These are phyloP conservation scores for Leccinum obscurum DNA, from an alignment of 768 basidiomycete genomes.

Conservation along the genomic window DNA sequence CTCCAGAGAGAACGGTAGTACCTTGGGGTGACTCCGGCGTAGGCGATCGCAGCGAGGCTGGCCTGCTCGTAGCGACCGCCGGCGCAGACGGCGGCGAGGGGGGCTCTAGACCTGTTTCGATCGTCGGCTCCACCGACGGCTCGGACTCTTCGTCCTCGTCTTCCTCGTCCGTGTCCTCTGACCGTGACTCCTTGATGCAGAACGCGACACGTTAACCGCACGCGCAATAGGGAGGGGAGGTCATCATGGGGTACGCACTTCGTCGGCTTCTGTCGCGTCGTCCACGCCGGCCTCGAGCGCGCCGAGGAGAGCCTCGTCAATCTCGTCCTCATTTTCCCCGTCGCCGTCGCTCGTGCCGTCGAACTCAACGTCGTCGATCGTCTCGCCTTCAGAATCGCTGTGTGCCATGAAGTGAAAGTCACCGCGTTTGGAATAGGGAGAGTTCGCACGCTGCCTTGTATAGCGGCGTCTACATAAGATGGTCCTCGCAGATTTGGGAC, in stretches of 20 bases:
- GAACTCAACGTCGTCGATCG: conserved; percentile 58
- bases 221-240: neutral
- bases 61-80: conserved; percentile 17
- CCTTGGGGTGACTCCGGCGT: too few species aligned
- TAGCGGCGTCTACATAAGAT: conserved; percentile 41
- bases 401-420: conserved; percentile 40
- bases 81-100: conserved; percentile 30
- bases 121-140: conserved; percentile 31
- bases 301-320: conserved; percentile 62
- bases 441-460: conserved; percentile 31
- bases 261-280: conserved; percentile 69
- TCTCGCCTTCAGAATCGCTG: conserved; percentile 67
- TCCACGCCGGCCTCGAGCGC: conserved; percentile 56
- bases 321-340: conserved; percentile 47
- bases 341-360: conserved; percentile 47
- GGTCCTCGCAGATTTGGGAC: conserved; percentile 96
- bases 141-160: conserved; percentile 53
- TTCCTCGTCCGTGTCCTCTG: conserved; percentile 60
- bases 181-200: conserved; percentile 49
- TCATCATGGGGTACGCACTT: conserved; percentile 47
- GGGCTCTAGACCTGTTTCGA: conserved; percentile 32
- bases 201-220: conserved; percentile 8
- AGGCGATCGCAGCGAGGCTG: conserved; percentile 23
- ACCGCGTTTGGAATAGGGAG: neutral
- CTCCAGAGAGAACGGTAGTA: too few species aligned